Base-by-base conservation (phyloP, 164 flowering plant genomes). In the Magnolia officinalis region DNA sequence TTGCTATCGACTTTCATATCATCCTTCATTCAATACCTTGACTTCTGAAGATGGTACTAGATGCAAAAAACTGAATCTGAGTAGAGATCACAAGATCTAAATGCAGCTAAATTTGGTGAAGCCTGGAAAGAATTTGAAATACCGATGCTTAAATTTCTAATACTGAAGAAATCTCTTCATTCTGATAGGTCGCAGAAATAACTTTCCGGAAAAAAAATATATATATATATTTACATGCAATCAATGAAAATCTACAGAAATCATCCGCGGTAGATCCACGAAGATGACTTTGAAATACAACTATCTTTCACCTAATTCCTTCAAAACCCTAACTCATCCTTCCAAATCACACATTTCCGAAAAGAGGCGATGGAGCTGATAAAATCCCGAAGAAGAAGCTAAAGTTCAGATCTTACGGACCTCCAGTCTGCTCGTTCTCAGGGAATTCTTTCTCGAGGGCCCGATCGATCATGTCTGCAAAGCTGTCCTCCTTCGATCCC, bases 391-490 rank as follows among this genome's bases (percentile, higher is more conserved):
- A 59, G 65, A 52, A 23, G 11, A 18, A 65, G 3, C 29, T 49
- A 71, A 49, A 65, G 76, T 18, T 76, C 78, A 82, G 87, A 86
- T 83, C 86, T 75, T 11, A 80, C 78, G 21, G n/a, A 92, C 97
- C 96, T 79, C 80, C 90, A 37, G 76, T 70, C 74, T 88, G 89
- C 24, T 92, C 92, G 45, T 82, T 91, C 75, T 92, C 96, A 13
- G 90, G 79, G 82, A 93, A 93, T 83, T 93, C 98, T 74, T 92
- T 90, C 81, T 89, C 92, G 23, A 93, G 83, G 23, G 96, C 98
- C 9, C 85, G 87, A 81, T 90, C 98, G 70, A 93, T 86, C 81
- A 92, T 90, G 76, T 87, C 89, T 11, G 96, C 95, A 50, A 93
- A 87, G 77, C 91, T 88, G 29, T 87, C 91, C 68, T 88, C 92